phyloP scores from a whole-genome alignment of 176 grass and related monocot genomes.

The Pontederia paniculata region DNA sequence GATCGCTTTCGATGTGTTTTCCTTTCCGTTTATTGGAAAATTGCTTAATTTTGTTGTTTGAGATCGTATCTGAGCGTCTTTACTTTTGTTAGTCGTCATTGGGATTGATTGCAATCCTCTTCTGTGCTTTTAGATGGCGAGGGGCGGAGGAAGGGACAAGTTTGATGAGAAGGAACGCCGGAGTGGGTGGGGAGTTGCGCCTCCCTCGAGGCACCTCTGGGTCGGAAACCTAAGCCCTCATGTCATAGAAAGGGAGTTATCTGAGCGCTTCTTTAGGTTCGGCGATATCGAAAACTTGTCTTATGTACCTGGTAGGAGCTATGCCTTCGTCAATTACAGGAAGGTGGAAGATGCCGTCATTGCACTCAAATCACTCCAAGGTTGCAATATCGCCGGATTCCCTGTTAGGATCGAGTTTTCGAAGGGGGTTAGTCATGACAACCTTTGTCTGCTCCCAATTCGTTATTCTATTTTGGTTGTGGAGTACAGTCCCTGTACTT shows the following conservation, averaged over 20 bases:
- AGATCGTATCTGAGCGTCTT: too few relatives aligned
- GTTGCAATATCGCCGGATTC: conserved; percentile 35
- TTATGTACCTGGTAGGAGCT: conserved; percentile 47
- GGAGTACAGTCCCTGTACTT: conserved; percentile 5
- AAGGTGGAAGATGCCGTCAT: conserved; percentile 48
- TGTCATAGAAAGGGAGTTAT: conserved; percentile 38
- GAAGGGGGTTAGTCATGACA: conserved; percentile 94
- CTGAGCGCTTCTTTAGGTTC: conserved; percentile 51
- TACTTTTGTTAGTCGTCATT: too few relatives aligned
- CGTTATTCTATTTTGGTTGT: conserved; percentile 3
- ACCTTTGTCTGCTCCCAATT: conserved; percentile 22
- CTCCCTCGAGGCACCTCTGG: conserved; percentile 81
- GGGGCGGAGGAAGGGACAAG: conserved; percentile 21
- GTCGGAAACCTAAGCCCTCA: conserved; percentile 50
- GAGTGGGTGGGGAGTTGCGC: conserved; percentile 55
- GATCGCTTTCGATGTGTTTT: too few relatives aligned
- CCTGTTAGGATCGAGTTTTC: conserved; percentile 92
- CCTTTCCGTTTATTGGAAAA: too few relatives aligned
- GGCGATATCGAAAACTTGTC: conserved; percentile 52
- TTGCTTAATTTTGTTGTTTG: too few relatives aligned
- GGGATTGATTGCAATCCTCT: neutral
- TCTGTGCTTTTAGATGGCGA: conserved; percentile 11
- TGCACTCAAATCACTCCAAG: conserved; percentile 54
- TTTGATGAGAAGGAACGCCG: conserved; percentile 20
- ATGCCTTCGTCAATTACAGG: conserved; percentile 62